A percentile compares a stretch with the other conserved stretches of the same genome.
phyloP scores from a whole-genome alignment of 2,329 filamentous ascomycete genomes.

The Colletotrichum godetiae region DNA sequence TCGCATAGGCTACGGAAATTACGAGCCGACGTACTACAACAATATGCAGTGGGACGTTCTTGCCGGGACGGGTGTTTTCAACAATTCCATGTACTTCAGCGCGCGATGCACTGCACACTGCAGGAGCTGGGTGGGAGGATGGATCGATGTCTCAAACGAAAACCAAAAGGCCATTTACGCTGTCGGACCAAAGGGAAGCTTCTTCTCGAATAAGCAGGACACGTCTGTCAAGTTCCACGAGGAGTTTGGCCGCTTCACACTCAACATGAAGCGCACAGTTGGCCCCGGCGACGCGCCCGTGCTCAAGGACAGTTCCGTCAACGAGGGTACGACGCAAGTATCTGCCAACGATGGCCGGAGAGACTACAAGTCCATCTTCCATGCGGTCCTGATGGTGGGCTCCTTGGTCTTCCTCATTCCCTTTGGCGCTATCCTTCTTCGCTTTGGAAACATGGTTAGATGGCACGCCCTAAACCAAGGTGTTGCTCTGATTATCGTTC shows the following conservation, averaged over 20 bases:
- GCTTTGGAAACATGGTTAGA: conserved; percentile 61
- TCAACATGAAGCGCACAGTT: conserved; percentile 65
- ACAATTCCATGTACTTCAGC: conserved; percentile 59
- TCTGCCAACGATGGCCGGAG: conserved; percentile 41
- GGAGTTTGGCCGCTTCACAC: conserved; percentile 64
- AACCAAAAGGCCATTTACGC: conserved; percentile 66
- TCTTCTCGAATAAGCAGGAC: conserved; percentile 53
- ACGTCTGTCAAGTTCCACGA: conserved; percentile 63
- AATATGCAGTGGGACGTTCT: conserved; percentile 58
- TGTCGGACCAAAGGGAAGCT: conserved; percentile 58
- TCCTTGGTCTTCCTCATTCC: conserved; percentile 67
- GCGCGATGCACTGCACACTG: conserved; percentile 64
- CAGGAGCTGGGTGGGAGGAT: conserved; percentile 61
- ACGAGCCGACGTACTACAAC: conserved; percentile 61
- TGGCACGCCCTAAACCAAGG: conserved; percentile 67
- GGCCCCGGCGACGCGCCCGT: conserved; percentile 55
- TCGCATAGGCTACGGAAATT: conserved; percentile 60
- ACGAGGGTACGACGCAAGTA: conserved; percentile 48
- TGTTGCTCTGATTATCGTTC: conserved; percentile 58
- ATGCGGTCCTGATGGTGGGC: conserved; percentile 66
- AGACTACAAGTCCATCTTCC: conserved; percentile 55
- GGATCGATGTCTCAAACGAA: conserved; percentile 60
- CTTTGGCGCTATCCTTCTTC: conserved; percentile 63
- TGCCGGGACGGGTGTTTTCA: conserved; percentile 58
- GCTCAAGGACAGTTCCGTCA: conserved; percentile 47